Evolutionary conservation across 2,329 filamentous ascomycete species (phyloP), one percentile per base, ranked within the genome.

Genomic region (Diaporthe australafricana): DNA sequence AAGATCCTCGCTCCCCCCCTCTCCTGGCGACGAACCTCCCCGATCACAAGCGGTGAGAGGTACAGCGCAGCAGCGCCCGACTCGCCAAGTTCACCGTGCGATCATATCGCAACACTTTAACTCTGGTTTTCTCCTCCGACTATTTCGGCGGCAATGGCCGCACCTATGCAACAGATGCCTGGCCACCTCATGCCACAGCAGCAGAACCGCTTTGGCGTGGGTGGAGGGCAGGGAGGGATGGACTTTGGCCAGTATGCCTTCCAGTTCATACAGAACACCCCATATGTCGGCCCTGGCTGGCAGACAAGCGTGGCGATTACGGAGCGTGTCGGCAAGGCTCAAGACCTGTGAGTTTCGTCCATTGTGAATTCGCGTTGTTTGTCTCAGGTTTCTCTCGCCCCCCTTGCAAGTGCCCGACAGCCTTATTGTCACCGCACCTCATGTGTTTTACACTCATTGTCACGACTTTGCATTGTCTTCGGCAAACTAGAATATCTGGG

Each of bases 101-200:
- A 66, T 60, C 22, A 20, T 27, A 53, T 50, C 56, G 48, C 48
- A 65, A 20, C 38, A 35, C 47, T 57, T 25, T 72, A 66, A 73
- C 57, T 45, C 63, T 73, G 72, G 72, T 52, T 60, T 60, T 48
- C 17, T 47, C n/a, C 50, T 40, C 70, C 56, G 65, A 27, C 50
- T 53, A 27, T 72, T 66, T 72, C 73, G 75, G 85, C 85, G 84
- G 86, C 86, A 81, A 90, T 90, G 88, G 88, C 88, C 83, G 87
- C 86, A 78, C 89, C 89, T 76, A 86, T 90, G 82, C 85, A 86
- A 80, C 87, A 88, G 77, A 89, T 90, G 87, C 84, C 81, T 75
- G 84, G 82, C 79, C 82, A 83, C 72, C 84, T 86, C 80, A 82
- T 86, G 79, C 82, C 82, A 76, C 82, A 78, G 74, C 80, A 80